phyloP scores from a whole-genome alignment of 345 rosid genomes.

The Streptanthus diversifolius region DNA sequence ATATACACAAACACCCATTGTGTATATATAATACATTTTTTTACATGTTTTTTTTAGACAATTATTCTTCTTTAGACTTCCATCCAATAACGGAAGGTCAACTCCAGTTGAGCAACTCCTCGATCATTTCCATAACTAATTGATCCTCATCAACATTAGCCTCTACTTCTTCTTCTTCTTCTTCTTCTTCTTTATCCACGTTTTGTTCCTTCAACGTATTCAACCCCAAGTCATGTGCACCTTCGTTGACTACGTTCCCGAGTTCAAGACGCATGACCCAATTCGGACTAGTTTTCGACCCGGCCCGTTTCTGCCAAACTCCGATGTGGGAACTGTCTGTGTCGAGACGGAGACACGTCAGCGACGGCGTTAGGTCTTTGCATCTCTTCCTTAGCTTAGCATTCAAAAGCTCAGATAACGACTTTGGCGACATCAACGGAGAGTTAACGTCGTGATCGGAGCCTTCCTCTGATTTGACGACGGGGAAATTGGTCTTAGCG shows the following conservation, averaged over 20 bases:
- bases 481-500: conserved; percentile 68
- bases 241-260: conserved; percentile 30
- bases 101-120: conserved; percentile 57
- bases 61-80: background rate
- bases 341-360: conserved; percentile 68
- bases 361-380: conserved; percentile 53
- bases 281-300: conserved; percentile 45
- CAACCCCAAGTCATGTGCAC: background rate
- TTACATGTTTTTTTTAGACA: no score
- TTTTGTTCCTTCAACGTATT: conserved; percentile 10
- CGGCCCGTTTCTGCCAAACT: conserved; percentile 74
- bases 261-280: conserved; percentile 78
- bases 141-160: conserved; percentile 20
- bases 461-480: conserved; percentile 9
- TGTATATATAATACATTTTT: background rate
- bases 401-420: conserved; percentile 49
- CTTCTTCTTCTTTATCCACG: conserved; percentile 27
- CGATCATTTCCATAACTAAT: conserved; percentile 71
- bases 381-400: conserved; percentile 55
- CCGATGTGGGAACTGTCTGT: conserved; percentile 67
- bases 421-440: conserved; percentile 38
- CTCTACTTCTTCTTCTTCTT: conserved; percentile 38
- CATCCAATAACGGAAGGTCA: conserved; percentile 19
- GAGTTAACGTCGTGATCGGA: conserved; percentile 22
- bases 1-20: background rate